Evolutionary conservation across 306 rosid species (phyloP).

Genomic region (Canavalia ensiformis): DNA sequence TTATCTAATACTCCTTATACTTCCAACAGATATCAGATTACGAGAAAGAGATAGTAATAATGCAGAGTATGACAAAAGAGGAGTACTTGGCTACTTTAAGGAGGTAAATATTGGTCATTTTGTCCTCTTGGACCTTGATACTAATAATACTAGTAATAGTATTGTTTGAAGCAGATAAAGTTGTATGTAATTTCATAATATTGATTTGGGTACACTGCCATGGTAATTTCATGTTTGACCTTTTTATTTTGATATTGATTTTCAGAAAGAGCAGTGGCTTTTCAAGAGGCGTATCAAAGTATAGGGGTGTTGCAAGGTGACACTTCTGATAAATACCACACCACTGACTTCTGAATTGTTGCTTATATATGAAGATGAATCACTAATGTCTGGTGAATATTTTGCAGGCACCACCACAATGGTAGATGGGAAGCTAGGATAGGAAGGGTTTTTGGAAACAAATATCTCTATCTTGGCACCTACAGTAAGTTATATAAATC

Average conservation of each 20-base stretch:
- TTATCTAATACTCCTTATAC: conserved; percentile 1
- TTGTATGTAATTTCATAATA: not conserved
- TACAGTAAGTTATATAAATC: conserved; percentile 65
- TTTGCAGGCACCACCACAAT: conserved; percentile 84
- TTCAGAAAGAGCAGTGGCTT: conserved; percentile 92
- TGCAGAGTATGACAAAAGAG: conserved; percentile 81
- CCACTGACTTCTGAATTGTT: conserved; percentile 19
- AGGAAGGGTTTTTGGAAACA: conserved; percentile 94
- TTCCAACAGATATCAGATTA: conserved; percentile 68
- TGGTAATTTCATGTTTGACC: not conserved
- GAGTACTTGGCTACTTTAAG: conserved; percentile 85
- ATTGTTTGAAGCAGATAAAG: conserved; percentile 16
- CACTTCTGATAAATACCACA: not conserved
- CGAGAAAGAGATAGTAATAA: conserved; percentile 69
- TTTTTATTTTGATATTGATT: conserved; percentile 12
- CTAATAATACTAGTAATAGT: not conserved
- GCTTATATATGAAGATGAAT: conserved; percentile 34
- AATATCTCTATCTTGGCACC: conserved; percentile 94
- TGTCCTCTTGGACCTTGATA: not conserved
- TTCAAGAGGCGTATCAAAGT: conserved; percentile 94
- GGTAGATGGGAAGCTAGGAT: conserved; percentile 99
- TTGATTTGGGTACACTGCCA: not conserved
- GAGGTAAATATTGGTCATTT: conserved; percentile 57
- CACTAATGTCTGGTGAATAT: conserved; percentile 6
- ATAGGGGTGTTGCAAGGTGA: conserved; percentile 93